A percentile compares a stretch with the other conserved stretches of the same genome.
phyloP scores from a whole-genome alignment of 2,329 filamentous ascomycete species.

The Escovopsis weberi region DNA sequence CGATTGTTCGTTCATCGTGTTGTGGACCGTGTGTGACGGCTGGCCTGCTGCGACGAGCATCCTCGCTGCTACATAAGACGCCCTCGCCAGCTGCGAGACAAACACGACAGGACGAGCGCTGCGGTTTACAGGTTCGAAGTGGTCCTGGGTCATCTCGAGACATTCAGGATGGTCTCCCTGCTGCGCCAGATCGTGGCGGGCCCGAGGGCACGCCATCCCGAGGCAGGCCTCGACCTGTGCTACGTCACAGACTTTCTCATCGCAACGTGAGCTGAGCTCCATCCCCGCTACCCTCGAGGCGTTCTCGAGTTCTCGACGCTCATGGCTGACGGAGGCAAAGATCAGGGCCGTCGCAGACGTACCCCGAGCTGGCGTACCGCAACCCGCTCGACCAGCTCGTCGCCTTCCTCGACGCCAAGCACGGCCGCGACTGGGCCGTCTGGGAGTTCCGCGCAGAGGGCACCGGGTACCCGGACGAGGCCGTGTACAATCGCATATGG shows the following conservation, averaged over 20 bases:
- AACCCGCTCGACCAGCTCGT: conserved; percentile 84
- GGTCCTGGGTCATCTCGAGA: neutral
- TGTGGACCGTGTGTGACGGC: too few species aligned
- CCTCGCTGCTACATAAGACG: too few species aligned
- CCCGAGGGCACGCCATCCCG: conserved; percentile 67
- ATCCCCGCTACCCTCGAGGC: too few species aligned
- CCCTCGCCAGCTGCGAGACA: too few species aligned
- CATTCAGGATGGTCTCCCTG: conserved; percentile 44
- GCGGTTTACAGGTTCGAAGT: too few species aligned
- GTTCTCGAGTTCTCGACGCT: neutral
- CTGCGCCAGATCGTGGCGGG: conserved; percentile 86
- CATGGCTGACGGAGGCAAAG: conserved; percentile 27
- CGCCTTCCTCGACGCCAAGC: conserved; percentile 72
- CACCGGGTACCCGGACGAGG: conserved; percentile 83
- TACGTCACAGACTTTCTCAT: conserved; percentile 79
- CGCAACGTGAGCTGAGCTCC: conserved; percentile 32
- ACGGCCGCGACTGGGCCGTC: conserved; percentile 76
- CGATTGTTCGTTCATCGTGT: too few species aligned
- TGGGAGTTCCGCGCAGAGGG: conserved; percentile 98
- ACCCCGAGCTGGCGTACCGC: conserved; percentile 82
- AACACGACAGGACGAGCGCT: too few species aligned
- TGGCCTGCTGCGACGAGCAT: too few species aligned
- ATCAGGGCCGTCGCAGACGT: conserved; percentile 78
- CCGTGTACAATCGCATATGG: conserved; percentile 70
- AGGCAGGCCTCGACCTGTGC: conserved; percentile 84